Evolutionary conservation across 2,329 filamentous ascomycete species (phyloP).

Genomic region (Curvularia sp.): DNA sequence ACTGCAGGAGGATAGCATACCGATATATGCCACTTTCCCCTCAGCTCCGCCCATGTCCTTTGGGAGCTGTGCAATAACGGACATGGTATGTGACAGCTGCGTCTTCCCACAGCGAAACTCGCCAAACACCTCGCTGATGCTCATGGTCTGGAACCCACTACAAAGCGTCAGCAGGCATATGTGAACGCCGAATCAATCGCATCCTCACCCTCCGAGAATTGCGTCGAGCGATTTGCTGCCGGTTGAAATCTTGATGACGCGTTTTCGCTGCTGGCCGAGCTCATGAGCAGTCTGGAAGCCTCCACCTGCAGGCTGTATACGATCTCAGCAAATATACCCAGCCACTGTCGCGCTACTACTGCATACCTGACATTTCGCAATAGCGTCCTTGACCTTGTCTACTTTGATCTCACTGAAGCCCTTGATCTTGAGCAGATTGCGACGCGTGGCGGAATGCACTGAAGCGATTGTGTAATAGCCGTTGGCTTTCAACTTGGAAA

Average conservation of each 20-base stretch:
- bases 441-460: conserved; percentile 66
- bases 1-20: conserved; percentile 37
- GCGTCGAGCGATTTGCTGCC: conserved; percentile 73
- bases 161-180: conserved; percentile 16
- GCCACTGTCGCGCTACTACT: not conserved
- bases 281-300: conserved; percentile 72
- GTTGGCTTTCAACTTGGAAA: conserved; percentile 68
- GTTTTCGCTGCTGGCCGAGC: conserved; percentile 67
- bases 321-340: conserved; percentile 17
- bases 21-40: conserved; percentile 74
- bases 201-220: conserved; percentile 65
- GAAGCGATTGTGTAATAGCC: conserved; percentile 69
- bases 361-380: conserved; percentile 65
- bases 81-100: conserved; percentile 72
- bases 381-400: conserved; percentile 73
- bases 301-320: conserved; percentile 60
- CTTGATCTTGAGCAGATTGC: conserved; percentile 69
- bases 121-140: conserved; percentile 70
- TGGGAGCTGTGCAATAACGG: conserved; percentile 66
- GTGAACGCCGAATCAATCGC: not conserved
- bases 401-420: conserved; percentile 75
- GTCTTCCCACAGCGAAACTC: conserved; percentile 73
- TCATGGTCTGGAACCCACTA: conserved; percentile 73
- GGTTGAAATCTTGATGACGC: conserved; percentile 70
- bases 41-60: conserved; percentile 70